Conservation (phyloP, 768 basidiomycete species). For the Candolleomyces eurysporus region DNA sequence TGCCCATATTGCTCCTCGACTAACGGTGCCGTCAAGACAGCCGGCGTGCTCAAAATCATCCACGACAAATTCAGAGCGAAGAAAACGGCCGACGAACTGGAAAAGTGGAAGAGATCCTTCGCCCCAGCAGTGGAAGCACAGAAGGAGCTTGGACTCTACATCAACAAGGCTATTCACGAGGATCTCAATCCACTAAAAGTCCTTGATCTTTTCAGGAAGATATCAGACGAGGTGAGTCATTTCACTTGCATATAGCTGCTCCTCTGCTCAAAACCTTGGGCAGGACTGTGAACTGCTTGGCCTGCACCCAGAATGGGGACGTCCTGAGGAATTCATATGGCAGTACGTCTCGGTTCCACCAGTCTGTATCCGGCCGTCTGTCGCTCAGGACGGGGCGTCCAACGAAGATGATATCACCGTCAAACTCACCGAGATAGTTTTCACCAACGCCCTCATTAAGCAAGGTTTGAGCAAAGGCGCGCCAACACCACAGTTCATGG, state of each 20-base stretch:
- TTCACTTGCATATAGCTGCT: not conserved
- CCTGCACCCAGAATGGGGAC: slow-evolving; percentile 79
- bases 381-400: slow-evolving; percentile 95
- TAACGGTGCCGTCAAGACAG: slow-evolving; percentile 97
- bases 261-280: not conserved
- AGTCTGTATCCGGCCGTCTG: slow-evolving; percentile 95
- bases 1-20: slow-evolving; percentile 92
- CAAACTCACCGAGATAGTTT: slow-evolving; percentile 95
- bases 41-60: slow-evolving; percentile 90
- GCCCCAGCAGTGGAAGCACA: slow-evolving; percentile 78
- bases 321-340: slow-evolving; percentile 98
- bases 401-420: slow-evolving; percentile 99
- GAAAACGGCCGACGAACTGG: slow-evolving; percentile 87
- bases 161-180: slow-evolving; percentile 87
- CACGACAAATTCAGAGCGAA: slow-evolving; percentile 97
- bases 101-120: slow-evolving; percentile 84
- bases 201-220: slow-evolving; percentile 85
- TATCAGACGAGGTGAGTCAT: slow-evolving; percentile 83
- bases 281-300: slow-evolving; percentile 96
- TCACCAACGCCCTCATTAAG: slow-evolving; percentile 90
- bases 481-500: slow-evolving; percentile 89
- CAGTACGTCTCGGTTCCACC: slow-evolving; percentile 98
- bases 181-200: slow-evolving; percentile 95
- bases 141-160: slow-evolving; percentile 79
- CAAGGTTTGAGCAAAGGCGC: slow-evolving; percentile 86